Conservation (phyloP, 345 rosid species). For the Syzygium grande region DNA sequence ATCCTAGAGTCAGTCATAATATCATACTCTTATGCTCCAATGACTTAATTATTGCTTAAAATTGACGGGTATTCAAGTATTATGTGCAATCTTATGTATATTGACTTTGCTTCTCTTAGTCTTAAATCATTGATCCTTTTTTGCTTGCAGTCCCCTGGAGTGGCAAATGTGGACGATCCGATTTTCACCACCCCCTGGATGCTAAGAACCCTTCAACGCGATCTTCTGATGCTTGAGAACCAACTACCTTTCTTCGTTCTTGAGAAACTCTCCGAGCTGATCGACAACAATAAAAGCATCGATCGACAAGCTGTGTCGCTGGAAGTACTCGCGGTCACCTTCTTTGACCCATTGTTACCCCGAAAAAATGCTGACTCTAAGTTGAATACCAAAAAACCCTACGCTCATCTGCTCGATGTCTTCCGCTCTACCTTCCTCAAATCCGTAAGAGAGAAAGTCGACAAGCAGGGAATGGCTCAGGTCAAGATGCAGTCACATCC, state of each 20-base stretch:
- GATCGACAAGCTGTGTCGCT: neutral
- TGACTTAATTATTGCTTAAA: neutral
- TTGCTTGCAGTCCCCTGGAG: neutral
- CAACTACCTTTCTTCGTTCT: conserved; percentile 7
- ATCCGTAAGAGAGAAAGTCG: neutral
- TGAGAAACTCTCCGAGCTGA: neutral
- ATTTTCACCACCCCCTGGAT: conserved; percentile 7
- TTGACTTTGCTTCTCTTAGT: neutral
- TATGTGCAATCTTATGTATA: neutral
- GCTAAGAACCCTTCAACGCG: conserved; percentile 5
- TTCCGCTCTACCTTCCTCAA: conserved; percentile 7
- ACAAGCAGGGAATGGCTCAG: neutral
- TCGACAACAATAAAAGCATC: neutral
- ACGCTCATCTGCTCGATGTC: conserved; percentile 2
- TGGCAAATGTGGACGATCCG: conserved; percentile 3
- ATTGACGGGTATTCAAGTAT: neutral
- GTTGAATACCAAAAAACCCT: neutral
- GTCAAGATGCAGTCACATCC: neutral
- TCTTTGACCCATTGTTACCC: conserved; percentile 7
- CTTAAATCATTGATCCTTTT: neutral
- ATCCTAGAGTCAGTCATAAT: neutral
- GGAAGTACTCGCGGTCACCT: neutral
- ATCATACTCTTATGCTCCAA: neutral
- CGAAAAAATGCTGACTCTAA: neutral
- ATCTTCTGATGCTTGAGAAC: conserved; percentile 11